Evolutionary conservation across 164 flowering plant species (phyloP), one percentile per base, ranked within the genome.

Genomic region (Sextonia rubra): DNA sequence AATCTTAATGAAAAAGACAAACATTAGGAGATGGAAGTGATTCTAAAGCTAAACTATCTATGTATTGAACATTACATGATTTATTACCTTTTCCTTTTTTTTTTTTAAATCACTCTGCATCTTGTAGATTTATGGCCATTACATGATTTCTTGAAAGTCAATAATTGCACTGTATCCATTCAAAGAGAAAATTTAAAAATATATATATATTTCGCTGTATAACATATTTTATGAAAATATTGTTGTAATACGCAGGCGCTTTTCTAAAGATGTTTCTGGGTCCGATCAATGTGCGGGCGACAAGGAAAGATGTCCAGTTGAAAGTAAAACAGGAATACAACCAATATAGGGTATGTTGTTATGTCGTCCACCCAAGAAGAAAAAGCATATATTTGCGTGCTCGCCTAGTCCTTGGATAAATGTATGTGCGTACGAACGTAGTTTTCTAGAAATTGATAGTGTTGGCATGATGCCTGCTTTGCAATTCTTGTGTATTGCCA

Each of bases 241-340:
- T 30, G 30, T 20, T 20, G 17, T 64, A 24, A 61, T 17, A 24
- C 22, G 20, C 83, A 94, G 98, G 95, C 48, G 24, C 82, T 23
- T 93, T 95, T 61, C 77, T 95, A 75, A 89, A 75, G 84, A 93
- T 88, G 97, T 93, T 95, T 83, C 79, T 95, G 27, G 99, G 99
- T 64, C 99, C 99, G 30, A 86, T 91, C 25, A 91, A 86, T 79
- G 97, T 95, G 49, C 88, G 93, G 14, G 97, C 98, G 12, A 81
- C 85, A 20, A 81, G 88, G 78, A 93, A 90, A 76, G 98, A 95
- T 66, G 85, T 93, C 29, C 96, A 90, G 71, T 76, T 93, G 82
- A 91, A 91, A 85, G 93, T 91, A 25, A 95, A 95, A 76, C 96
- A 95, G 83, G 99, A 95, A 76, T 95, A 95, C 82, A 95, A 95